A percentile compares a stretch with the other conserved stretches of the same genome.
Evolutionary conservation across 768 basidiomycete genomes (phyloP).

Genomic region (Serendipita sp.): DNA sequence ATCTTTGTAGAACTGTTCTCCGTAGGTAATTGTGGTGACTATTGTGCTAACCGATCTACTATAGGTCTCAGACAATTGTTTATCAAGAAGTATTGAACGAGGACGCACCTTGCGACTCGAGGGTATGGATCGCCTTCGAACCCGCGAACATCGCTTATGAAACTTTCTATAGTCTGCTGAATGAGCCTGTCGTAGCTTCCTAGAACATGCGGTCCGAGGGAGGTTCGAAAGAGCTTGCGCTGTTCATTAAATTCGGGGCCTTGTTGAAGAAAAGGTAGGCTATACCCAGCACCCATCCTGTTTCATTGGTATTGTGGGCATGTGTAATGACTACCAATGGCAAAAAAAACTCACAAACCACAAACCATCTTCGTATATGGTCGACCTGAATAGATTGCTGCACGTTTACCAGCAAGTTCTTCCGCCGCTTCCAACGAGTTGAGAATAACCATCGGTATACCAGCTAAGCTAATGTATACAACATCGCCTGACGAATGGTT

Average conservation of each 20-base stretch:
- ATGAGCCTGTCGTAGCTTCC: not conserved
- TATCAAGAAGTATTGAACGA: not conserved
- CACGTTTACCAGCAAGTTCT: conserved; percentile 26
- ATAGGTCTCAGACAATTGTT: not conserved
- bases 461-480: conserved; percentile 5
- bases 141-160: not conserved
- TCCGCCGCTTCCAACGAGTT: conserved; percentile 19
- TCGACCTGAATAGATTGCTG: conserved; percentile 17
- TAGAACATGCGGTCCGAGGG: not conserved
- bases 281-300: not conserved
- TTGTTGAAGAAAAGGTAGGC: not conserved
- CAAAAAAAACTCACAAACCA: not conserved
- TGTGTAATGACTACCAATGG: not conserved
- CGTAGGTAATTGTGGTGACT: not conserved
- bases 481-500: conserved; percentile 3
- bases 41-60: not conserved
- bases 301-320: not conserved
- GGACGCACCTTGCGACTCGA: not conserved
- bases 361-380: conserved; percentile 12
- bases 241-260: not conserved
- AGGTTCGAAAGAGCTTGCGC: not conserved
- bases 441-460: conserved; percentile 15
- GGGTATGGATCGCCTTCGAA: not conserved
- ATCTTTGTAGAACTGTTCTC: not conserved
- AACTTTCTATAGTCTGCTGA: not conserved